A percentile compares a stretch with the other conserved stretches of the same genome.
Evolutionary conservation across 2,329 filamentous ascomycete genomes (phyloP).

Genomic region (Ophiosphaerella herpotricha): DNA sequence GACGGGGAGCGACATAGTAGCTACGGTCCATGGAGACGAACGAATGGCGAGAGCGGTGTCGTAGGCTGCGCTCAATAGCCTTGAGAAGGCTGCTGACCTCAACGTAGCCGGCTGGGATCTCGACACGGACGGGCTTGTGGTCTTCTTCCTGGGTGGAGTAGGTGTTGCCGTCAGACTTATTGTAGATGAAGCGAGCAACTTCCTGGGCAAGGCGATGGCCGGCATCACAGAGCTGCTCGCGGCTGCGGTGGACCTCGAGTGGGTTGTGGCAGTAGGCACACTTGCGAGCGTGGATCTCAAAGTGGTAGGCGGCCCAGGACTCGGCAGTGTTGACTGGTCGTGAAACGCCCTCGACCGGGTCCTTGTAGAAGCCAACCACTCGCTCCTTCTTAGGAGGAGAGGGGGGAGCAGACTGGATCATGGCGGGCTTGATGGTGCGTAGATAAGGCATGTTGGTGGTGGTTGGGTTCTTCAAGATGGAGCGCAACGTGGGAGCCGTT

Average conservation of each 20-base stretch:
- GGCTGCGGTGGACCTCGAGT: conserved; percentile 47
- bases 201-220: conserved; percentile 53
- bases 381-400: conserved; percentile 39
- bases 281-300: conserved; percentile 53
- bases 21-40: conserved; percentile 51
- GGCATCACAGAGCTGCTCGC: conserved; percentile 49
- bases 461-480: conserved; percentile 40
- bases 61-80: conserved; percentile 48
- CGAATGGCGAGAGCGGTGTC: conserved; percentile 41
- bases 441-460: conserved; percentile 40
- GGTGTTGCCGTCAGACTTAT: conserved; percentile 39
- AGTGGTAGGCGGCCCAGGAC: conserved; percentile 54
- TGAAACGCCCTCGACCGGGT: conserved; percentile 46
- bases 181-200: conserved; percentile 52
- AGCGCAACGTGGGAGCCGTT: conserved; percentile 34
- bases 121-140: conserved; percentile 51
- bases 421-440: conserved; percentile 40
- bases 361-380: conserved; percentile 42
- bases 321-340: conserved; percentile 49
- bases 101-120: conserved; percentile 50
- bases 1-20: conserved; percentile 49
- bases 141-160: conserved; percentile 44
- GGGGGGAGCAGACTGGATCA: conserved; percentile 33
- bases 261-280: conserved; percentile 53
- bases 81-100: conserved; percentile 48